phyloP scores from a whole-genome alignment of 345 rosid genomes.

The Gossypium bickii region DNA sequence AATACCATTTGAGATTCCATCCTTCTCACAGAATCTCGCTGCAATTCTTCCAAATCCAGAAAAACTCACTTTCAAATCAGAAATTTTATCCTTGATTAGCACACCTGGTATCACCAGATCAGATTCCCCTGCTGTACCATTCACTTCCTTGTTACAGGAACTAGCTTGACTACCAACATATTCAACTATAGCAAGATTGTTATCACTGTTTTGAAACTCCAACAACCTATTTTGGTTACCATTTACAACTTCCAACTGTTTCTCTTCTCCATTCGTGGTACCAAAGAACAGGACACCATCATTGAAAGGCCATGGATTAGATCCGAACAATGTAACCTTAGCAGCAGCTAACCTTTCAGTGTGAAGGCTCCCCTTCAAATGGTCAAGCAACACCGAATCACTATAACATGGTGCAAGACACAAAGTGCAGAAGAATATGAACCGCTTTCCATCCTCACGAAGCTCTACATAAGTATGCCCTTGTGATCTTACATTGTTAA shows the following conservation, averaged over 20 bases:
- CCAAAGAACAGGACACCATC: conserved; percentile 87
- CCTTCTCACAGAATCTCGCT: conserved; percentile 46
- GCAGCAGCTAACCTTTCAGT: conserved; percentile 65
- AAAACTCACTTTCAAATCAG: conserved; percentile 54
- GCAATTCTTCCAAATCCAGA: conserved; percentile 60
- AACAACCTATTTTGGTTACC: conserved; percentile 21
- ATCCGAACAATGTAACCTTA: conserved; percentile 60
- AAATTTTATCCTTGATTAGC: conserved; percentile 51
- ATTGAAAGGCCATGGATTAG: conserved; percentile 89
- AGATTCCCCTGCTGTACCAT: conserved; percentile 19
- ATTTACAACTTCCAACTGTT: conserved; percentile 20
- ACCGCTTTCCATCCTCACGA: conserved; percentile 74
- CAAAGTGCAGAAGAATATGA: conserved; percentile 83
- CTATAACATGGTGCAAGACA: conserved; percentile 86
- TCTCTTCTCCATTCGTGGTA: conserved; percentile 34
- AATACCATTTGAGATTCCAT: conserved; percentile 35
- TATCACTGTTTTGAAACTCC: conserved; percentile 29
- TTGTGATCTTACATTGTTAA: conserved; percentile 52
- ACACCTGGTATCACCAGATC: conserved; percentile 49
- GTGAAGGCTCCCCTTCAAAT: conserved; percentile 80
- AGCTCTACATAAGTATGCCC: conserved; percentile 80
- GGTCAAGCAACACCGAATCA: conserved; percentile 64
- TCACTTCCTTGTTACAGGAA: conserved; percentile 19
- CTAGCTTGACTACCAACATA: conserved; percentile 32
- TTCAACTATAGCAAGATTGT: conserved; percentile 50